phyloP scores from a whole-genome alignment of 148 eudicot genomes.

The Rhododendron ovatum region DNA sequence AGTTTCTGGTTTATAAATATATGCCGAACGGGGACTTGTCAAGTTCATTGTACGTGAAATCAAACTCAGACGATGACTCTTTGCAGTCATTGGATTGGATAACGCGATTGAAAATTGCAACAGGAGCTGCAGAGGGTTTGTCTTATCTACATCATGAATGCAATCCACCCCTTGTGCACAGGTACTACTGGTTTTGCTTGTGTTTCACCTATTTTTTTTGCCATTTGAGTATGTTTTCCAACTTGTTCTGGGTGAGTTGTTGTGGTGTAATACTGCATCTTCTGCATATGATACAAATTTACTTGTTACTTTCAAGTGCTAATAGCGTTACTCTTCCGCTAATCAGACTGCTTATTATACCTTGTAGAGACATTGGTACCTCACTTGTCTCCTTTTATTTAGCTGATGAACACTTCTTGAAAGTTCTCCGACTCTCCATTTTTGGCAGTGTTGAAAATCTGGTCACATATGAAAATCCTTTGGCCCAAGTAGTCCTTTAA shows the following conservation, averaged over 20 bases:
- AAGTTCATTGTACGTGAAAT: constrained; percentile 69
- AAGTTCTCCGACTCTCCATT: not conserved
- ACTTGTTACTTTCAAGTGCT: not conserved
- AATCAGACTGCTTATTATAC: not conserved
- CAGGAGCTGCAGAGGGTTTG: constrained; percentile 87
- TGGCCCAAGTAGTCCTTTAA: not conserved
- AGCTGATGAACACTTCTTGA: not conserved
- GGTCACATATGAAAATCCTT: not conserved
- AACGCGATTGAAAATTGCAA: constrained; percentile 89
- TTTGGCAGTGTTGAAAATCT: not conserved
- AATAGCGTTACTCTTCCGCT: not conserved
- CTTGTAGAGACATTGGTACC: not conserved
- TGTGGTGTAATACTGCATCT: not conserved
- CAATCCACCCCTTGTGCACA: constrained; percentile 87
- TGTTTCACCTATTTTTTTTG: not conserved
- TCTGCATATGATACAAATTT: not conserved
- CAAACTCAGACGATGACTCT: constrained; percentile 45
- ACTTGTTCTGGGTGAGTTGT: not conserved
- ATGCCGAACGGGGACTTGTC: constrained; percentile 89
- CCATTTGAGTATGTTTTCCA: not conserved
- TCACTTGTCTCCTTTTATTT: not conserved
- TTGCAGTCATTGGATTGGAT: constrained; percentile 97
- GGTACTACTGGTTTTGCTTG: constrained; percentile 36
- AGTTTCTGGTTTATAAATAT: constrained; percentile 73
- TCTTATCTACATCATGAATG: constrained; percentile 90